Conservation (phyloP, 1,284 basidiomycete genomes). For the Boletellus deceptivus region DNA sequence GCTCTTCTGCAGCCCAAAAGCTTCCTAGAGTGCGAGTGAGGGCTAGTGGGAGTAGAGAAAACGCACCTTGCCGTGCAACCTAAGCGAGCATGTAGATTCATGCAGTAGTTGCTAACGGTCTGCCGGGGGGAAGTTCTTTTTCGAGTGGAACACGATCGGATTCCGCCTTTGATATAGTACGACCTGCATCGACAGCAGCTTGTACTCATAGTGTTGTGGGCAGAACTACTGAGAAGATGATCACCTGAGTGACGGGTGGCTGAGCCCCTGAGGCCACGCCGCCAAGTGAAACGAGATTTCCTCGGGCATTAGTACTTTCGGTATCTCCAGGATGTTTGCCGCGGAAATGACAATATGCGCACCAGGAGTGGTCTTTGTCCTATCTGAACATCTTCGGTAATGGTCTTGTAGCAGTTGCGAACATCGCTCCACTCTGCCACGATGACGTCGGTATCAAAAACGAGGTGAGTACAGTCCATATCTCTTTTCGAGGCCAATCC, state of each 20-base stretch:
- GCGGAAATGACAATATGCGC: slow-evolving; percentile 19
- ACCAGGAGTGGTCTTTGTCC: slow-evolving; percentile 2
- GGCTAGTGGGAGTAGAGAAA: neutral
- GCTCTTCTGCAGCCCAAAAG: neutral
- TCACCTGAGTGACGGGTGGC: neutral
- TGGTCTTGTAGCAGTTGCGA: slow-evolving; percentile 13
- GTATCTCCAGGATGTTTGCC: slow-evolving; percentile 18
- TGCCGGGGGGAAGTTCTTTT: too few relatives aligned
- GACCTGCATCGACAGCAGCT: too few relatives aligned
- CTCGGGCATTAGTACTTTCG: slow-evolving; percentile 37
- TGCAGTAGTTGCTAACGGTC: too few relatives aligned
- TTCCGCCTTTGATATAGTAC: too few relatives aligned
- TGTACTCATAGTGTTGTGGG: too few relatives aligned
- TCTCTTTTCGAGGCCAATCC: slow-evolving; percentile 25
- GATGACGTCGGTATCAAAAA: slow-evolving; percentile 29
- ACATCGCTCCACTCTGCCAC: slow-evolving; percentile 25
- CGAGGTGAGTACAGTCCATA: slow-evolving; percentile 22
- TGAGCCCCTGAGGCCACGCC: slow-evolving; percentile 37
- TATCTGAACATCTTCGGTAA: slow-evolving; percentile 17
- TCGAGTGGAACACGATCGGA: too few relatives aligned
- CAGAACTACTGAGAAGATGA: too few relatives aligned
- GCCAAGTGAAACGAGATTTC: slow-evolving; percentile 49
- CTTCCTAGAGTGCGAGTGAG: slow-evolving; percentile 3
- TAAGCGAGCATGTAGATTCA: too few relatives aligned
- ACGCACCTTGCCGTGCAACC: slow-evolving; percentile 5